Percentiles rank a stretch among this genome's conserved stretches.
Evolutionary conservation across 1,284 basidiomycete genomes (phyloP).

Genomic region (Apiotrichum laibachii): DNA sequence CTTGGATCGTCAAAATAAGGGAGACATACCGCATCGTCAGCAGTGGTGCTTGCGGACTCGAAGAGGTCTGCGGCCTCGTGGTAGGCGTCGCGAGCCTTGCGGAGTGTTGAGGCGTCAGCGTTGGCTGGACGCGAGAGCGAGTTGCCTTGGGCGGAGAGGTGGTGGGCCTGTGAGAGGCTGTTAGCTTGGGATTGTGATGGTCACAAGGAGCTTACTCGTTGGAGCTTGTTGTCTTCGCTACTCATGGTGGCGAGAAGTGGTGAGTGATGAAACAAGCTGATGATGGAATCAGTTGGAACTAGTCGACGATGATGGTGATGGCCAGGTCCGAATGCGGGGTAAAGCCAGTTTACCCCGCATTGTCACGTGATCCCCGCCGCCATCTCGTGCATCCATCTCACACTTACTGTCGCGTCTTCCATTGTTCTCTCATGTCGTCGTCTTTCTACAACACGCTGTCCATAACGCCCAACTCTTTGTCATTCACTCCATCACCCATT

Average conservation of each 20-base stretch:
- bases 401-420: neutral
- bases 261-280: neutral
- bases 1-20: neutral
- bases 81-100: conserved; percentile 33
- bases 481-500: neutral
- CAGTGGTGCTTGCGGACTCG: conserved; percentile 21
- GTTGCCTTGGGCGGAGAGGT: conserved; percentile 42
- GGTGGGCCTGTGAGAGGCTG: conserved; percentile 38
- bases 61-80: conserved; percentile 44
- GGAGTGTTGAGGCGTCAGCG: conserved; percentile 22
- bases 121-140: conserved; percentile 25
- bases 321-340: neutral
- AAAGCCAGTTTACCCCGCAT: neutral
- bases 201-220: conserved; percentile 13
- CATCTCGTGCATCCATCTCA: too few relatives aligned
- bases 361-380: neutral
- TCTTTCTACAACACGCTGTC: neutral
- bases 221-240: conserved; percentile 20
- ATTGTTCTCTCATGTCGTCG: neutral
- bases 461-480: neutral
- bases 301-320: neutral
- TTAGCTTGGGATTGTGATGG: neutral
- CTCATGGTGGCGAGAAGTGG: conserved; percentile 14
- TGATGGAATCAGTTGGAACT: too few relatives aligned
- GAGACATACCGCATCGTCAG: conserved; percentile 21